phyloP scores from a whole-genome alignment of 805 yeast genomes.

The Candida vartiovaarae region DNA sequence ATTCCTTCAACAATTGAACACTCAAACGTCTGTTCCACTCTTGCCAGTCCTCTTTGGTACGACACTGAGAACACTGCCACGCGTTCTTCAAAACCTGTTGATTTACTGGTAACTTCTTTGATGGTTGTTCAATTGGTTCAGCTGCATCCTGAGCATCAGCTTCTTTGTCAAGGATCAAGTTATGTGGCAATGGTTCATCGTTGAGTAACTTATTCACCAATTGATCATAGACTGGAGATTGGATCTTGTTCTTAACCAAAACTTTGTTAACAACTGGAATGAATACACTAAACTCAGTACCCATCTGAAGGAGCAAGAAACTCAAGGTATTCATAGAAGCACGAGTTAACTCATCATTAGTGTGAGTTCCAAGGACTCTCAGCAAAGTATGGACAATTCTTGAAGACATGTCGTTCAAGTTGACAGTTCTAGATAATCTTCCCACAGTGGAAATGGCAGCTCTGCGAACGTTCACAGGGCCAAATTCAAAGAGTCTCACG shows the following conservation, averaged over 20 bases:
- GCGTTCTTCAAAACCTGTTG: conserved; percentile 62
- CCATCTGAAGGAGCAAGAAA: conserved; percentile 70
- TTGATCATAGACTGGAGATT: conserved; percentile 71
- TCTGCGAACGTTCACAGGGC: conserved; percentile 49
- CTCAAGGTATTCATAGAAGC: conserved; percentile 77
- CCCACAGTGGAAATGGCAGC: conserved; percentile 83
- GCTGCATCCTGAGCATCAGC: conserved; percentile 28
- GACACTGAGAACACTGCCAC: conserved; percentile 87
- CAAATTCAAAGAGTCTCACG: conserved; percentile 71
- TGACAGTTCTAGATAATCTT: conserved; percentile 63
- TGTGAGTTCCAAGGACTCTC: conserved; percentile 47
- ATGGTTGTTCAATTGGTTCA: conserved; percentile 56
- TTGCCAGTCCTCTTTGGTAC: conserved; percentile 95
- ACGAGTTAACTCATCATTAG: conserved; percentile 51
- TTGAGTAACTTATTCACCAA: conserved; percentile 69
- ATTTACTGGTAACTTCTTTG: conserved; percentile 68
- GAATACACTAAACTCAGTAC: conserved; percentile 76
- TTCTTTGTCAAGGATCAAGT: conserved; percentile 61
- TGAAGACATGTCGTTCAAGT: conserved; percentile 81
- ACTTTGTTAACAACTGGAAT: conserved; percentile 74
- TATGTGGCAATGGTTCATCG: conserved; percentile 82
- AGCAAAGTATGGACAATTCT: conserved; percentile 82
- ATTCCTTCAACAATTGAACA: conserved; percentile 79
- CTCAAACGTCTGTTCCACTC: conserved; percentile 91
- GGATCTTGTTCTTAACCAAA: conserved; percentile 54